Conservation (phyloP, 495 filamentous ascomycete genomes). For the Delitschia confertaspora region DNA sequence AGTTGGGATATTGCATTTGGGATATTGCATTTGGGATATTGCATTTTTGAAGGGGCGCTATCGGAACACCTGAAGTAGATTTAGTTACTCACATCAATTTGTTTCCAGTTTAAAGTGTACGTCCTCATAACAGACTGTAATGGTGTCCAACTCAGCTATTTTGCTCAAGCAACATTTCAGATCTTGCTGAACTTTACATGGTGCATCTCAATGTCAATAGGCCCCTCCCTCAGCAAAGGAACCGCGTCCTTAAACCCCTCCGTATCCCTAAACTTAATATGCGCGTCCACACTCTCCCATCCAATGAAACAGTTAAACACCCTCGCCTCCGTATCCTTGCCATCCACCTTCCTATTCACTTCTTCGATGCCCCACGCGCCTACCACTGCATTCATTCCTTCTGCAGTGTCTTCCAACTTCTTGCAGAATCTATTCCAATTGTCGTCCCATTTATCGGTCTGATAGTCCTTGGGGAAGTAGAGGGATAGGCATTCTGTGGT, state of each 20-base stretch:
- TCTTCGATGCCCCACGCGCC: conserved; percentile 34
- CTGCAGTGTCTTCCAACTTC: not conserved
- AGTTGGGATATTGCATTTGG: no score
- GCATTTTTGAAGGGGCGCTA: no score
- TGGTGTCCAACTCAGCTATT: no score
- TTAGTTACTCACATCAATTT: no score
- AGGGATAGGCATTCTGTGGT: conserved; percentile 21
- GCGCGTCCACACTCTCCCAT: conserved; percentile 48
- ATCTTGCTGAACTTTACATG: conserved; percentile 12
- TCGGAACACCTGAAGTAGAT: no score
- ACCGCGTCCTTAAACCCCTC: conserved; percentile 35
- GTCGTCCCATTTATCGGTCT: not conserved
- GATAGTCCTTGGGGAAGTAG: conserved; percentile 7
- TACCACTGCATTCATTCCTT: conserved; percentile 8
- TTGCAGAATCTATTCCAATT: conserved; percentile 10
- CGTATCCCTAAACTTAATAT: conserved; percentile 41
- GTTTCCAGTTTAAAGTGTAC: no score
- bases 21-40: no score
- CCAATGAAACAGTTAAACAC: conserved; percentile 40
- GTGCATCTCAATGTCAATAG: conserved; percentile 9
- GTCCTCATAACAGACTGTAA: no score
- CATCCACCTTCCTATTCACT: conserved; percentile 39
- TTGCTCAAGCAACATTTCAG: no score
- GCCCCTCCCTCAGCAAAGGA: conserved; percentile 16
- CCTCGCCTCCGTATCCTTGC: conserved; percentile 32